Conservation (phyloP, 768 basidiomycete species). For the Boletus edulis region DNA sequence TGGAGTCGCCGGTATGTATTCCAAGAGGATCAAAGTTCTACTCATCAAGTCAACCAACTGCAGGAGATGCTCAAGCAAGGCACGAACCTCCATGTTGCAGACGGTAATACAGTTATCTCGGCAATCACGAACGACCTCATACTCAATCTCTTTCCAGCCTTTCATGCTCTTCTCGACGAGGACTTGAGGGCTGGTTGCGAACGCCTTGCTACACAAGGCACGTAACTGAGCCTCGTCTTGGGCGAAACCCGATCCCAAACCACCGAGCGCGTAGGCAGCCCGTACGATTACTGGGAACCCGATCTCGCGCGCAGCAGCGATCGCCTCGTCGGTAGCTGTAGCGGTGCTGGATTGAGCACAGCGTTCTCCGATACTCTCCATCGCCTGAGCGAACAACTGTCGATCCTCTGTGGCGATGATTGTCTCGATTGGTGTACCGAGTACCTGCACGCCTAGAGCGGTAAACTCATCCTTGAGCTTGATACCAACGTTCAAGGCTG, state of each 20-base stretch:
- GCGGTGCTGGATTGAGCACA: constrained; percentile 90
- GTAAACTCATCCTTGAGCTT: constrained; percentile 97
- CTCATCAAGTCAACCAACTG: not conserved
- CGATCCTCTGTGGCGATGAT: constrained; percentile 97
- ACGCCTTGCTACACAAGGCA: constrained; percentile 89
- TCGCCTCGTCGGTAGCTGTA: constrained; percentile 81
- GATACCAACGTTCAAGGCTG: constrained; percentile 94
- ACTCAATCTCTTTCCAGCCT: constrained; percentile 99
- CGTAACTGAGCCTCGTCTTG: constrained; percentile 87
- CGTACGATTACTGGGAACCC: constrained; percentile 96
- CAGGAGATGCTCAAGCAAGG: not conserved
- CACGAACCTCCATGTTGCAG: constrained; percentile 98
- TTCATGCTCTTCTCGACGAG: constrained; percentile 99
- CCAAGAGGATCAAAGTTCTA: constrained; percentile 99
- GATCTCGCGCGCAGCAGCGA: constrained; percentile 77
- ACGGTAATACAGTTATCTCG: constrained; percentile 98
- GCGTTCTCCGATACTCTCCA: constrained; percentile 94
- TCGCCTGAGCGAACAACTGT: constrained; percentile 89
- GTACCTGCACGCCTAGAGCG: constrained; percentile 83
- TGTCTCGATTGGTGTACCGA: constrained; percentile 96
- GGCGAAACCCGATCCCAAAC: constrained; percentile 95
- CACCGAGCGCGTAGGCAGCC: constrained; percentile 95
- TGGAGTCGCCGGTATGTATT: constrained; percentile 98
- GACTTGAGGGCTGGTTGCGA: constrained; percentile 96
- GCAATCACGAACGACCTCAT: constrained; percentile 97